phyloP scores from a whole-genome alignment of 352 stramenopile species.

The Globisporangium rhizosaccharum region DNA sequence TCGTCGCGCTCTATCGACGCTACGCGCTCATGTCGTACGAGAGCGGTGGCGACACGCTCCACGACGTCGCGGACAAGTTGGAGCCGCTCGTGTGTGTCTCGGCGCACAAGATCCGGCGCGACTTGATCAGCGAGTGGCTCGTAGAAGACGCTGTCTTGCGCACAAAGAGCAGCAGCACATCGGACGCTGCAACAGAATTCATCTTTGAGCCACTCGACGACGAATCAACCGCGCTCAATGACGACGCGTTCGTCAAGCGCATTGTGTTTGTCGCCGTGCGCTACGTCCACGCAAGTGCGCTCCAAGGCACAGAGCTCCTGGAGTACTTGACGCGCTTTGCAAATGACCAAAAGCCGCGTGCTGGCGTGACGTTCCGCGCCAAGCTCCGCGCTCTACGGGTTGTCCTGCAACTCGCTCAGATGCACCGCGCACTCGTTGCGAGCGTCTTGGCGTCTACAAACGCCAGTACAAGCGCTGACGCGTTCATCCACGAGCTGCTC shows the following conservation, averaged over 20 bases:
- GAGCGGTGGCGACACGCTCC: conserved; percentile 19
- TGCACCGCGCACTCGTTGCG: conserved; percentile 16
- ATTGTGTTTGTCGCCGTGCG: conserved; percentile 26
- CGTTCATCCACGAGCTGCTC: conserved; percentile 32
- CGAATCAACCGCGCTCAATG: conserved; percentile 22
- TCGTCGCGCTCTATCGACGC: conserved; percentile 36
- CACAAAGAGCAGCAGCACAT: background rate
- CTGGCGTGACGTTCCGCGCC: conserved; percentile 52
- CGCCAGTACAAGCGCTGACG: conserved; percentile 6
- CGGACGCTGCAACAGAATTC: conserved; percentile 2
- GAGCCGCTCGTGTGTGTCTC: conserved; percentile 22
- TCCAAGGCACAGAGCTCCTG: conserved; percentile 24
- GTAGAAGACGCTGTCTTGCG: conserved; percentile 31
- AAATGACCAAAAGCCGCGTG: conserved; percentile 30
- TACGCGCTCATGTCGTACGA: conserved; percentile 32
- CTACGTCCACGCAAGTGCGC: conserved; percentile 14
- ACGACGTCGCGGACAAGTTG: conserved; percentile 26
- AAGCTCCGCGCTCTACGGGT: conserved; percentile 42
- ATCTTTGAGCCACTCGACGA: conserved; percentile 27
- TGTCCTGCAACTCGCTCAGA: conserved; percentile 24
- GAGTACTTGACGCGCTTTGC: conserved; percentile 35
- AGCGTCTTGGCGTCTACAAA: conserved; percentile 22
- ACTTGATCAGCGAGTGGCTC: conserved; percentile 50
- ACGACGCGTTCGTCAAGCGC: conserved; percentile 29
- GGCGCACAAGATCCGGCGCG: conserved; percentile 23